A percentile compares a stretch with the other conserved stretches of the same genome.
Conservation (phyloP, 2,329 filamentous ascomycete genomes). For the Myriosclerotinia scirpicola region DNA sequence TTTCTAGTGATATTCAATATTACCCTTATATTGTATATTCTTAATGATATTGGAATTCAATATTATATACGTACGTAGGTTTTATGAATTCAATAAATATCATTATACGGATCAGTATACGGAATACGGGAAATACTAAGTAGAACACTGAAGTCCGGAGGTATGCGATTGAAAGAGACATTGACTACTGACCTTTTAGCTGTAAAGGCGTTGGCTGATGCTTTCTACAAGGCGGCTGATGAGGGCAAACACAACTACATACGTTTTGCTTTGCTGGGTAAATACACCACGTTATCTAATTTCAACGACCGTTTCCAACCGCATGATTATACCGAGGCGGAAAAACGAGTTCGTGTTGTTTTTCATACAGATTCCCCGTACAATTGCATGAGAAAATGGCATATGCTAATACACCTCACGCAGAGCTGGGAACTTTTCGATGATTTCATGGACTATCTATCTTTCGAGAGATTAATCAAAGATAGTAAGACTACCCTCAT, state of each 20-base stretch:
- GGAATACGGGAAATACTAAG: too few species aligned
- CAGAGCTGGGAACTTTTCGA: background rate
- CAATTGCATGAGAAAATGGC: background rate
- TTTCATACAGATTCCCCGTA: background rate
- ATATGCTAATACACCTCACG: background rate
- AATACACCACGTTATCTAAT: background rate
- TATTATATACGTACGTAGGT: too few species aligned
- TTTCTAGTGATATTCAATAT: too few species aligned
- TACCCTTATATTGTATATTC: too few species aligned
- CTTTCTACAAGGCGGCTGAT: background rate
- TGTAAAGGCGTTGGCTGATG: background rate
- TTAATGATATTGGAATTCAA: too few species aligned
- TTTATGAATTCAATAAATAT: too few species aligned
- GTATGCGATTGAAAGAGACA: background rate
- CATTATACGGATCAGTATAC: too few species aligned
- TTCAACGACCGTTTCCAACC: background rate
- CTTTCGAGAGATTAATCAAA: background rate
- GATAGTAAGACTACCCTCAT: background rate
- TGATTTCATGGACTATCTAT: background rate
- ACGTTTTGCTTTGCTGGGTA: background rate
- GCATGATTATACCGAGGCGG: background rate
- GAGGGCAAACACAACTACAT: background rate
- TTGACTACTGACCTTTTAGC: background rate
- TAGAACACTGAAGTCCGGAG: too few species aligned
- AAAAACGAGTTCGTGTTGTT: background rate